Evolutionary conservation across 2,329 filamentous ascomycete species (phyloP).

Genomic region (Trichoderma guizhouense): DNA sequence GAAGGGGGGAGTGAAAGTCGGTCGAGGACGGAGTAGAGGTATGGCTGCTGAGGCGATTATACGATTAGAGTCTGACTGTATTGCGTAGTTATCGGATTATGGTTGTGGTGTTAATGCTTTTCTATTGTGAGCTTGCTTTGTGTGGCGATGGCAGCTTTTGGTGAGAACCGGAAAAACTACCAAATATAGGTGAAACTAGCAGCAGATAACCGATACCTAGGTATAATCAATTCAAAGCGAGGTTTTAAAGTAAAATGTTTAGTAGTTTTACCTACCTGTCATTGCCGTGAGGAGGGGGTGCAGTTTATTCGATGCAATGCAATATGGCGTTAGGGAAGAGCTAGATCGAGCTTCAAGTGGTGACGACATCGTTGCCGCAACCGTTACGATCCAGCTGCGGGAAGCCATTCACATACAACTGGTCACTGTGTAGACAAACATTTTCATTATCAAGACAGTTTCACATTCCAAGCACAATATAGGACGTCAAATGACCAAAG

Average conservation of each 20-base stretch:
- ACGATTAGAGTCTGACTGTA: background rate
- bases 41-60: conserved; percentile 24
- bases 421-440: background rate
- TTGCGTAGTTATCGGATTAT: background rate
- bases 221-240: background rate
- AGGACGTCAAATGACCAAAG: background rate
- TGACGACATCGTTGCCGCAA: background rate
- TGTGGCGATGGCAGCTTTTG: background rate
- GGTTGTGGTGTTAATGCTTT: background rate
- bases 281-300: background rate
- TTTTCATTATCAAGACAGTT: background rate
- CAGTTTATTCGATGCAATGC: background rate
- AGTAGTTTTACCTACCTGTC: background rate
- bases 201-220: background rate
- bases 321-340: background rate
- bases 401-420: background rate
- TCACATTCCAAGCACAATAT: background rate
- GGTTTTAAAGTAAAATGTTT: background rate
- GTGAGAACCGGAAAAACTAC: background rate
- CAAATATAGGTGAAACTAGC: background rate
- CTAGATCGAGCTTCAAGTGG: background rate
- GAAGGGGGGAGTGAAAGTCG: conserved; percentile 59
- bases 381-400: background rate
- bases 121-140: background rate
- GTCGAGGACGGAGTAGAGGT: conserved; percentile 40